A percentile compares a stretch with the other conserved stretches of the same genome.
Conservation (phyloP, 2,329 filamentous ascomycete species). For the Aureobasidium subglaciale region DNA sequence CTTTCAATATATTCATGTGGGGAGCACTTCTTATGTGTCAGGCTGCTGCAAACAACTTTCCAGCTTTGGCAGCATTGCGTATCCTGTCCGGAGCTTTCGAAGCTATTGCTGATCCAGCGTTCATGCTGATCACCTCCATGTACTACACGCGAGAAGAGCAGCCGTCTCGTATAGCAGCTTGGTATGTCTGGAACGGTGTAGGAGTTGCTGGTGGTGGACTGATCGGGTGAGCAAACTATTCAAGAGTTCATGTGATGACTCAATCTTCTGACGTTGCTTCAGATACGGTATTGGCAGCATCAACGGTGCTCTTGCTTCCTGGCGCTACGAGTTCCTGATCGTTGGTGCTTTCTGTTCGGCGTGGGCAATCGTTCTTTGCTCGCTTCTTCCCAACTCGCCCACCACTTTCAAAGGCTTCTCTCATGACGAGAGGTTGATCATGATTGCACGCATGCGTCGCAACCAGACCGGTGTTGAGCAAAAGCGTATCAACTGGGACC, state of each 20-base stretch:
- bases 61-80: constrained; percentile 48
- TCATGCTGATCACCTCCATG: constrained; percentile 37
- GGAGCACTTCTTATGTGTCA: constrained; percentile 35
- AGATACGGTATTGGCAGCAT: constrained; percentile 55
- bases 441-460: constrained; percentile 47
- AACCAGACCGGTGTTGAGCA: constrained; percentile 54
- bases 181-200: constrained; percentile 54
- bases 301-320: constrained; percentile 49
- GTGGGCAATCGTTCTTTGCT: constrained; percentile 53
- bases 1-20: constrained; percentile 52
- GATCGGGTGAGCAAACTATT: constrained; percentile 36
- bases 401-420: constrained; percentile 47
- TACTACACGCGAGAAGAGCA: constrained; percentile 54
- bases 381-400: constrained; percentile 53
- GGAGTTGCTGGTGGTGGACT: constrained; percentile 53
- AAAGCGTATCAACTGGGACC: constrained; percentile 47
- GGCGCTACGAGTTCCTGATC: constrained; percentile 65
- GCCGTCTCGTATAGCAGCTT: constrained; percentile 47
- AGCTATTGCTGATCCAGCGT: constrained; percentile 51
- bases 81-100: constrained; percentile 52
- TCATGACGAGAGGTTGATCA: constrained; percentile 46
- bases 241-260: background rate
- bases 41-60: constrained; percentile 39
- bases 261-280: background rate
- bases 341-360: constrained; percentile 48